Base-by-base conservation (phyloP, 83 land plant species). In the Diphasiastrum complanatum region DNA sequence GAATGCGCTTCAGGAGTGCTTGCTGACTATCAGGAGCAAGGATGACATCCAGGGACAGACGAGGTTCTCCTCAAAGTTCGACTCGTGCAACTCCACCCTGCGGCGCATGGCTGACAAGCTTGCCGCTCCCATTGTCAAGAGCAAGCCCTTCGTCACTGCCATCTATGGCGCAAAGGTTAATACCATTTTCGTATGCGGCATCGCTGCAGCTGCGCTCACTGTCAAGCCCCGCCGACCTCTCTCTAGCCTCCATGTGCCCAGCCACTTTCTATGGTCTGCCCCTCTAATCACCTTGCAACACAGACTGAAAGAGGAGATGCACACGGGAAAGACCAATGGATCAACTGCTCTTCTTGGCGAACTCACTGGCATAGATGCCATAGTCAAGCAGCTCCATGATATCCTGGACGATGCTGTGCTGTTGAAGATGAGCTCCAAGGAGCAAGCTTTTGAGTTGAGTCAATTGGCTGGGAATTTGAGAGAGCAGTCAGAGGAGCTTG, bases 301-400 rank as follows among this genome's bases (percentile, higher is more conserved):
- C 11, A 52, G 40, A 53, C 66, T 65, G 19, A 65, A 58, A 45
- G 68, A 65, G 16, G 67, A 65, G n/a, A 37, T 41, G 3, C 47
- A 65, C 16, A 65, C 25, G 27, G 14, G 46, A 2, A 36, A 28
- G 27, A 36, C 4, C 32, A 65, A 37, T 0, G 67, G 68, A 20
- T 5, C 47, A 2, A 24, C 28, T 14, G 6, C 66, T 2, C 66
- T 37, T 0, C 22, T 65, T 2, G 25, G 23, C 0, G 68, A 65
- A 31, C 47, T 65, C 3, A 33, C 35, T 1, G 29, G 26, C 16
- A 28, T 58, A 0, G 68, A 65, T 2, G 5, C 63, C 1, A 11
- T 37, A 12, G 43, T 33, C 23, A 26, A 33, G 11, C 11, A 12
- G 2, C 36, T 65, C 47, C 8, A 65, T 5, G 63, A 65, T 38